phyloP scores from a whole-genome alignment of 2,329 filamentous ascomycete species.

The Epichloe hybrida region DNA sequence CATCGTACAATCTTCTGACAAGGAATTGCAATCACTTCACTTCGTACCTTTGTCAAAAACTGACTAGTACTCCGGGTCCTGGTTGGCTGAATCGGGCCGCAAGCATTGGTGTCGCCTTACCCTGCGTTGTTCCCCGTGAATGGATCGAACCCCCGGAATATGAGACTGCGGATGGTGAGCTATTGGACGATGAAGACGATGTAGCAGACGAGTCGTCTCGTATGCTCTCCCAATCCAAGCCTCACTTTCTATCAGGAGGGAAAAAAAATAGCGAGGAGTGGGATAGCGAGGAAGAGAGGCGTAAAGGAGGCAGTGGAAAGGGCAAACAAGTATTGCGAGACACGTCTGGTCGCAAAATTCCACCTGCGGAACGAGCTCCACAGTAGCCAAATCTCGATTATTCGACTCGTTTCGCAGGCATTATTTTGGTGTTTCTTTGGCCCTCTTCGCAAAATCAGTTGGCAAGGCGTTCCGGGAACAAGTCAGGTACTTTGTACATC shows the following conservation, averaged over 20 bases:
- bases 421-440: not conserved
- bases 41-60: slow-evolving; percentile 55
- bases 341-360: slow-evolving; percentile 35
- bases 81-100: slow-evolving; percentile 72
- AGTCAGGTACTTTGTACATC: slow-evolving; percentile 2
- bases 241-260: slow-evolving; percentile 18
- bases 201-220: slow-evolving; percentile 38
- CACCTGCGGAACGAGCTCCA: slow-evolving; percentile 39
- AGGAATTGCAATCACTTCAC: slow-evolving; percentile 89
- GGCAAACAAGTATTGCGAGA: slow-evolving; percentile 34
- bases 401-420: slow-evolving; percentile 3
- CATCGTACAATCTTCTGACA: slow-evolving; percentile 67
- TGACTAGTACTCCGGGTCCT: slow-evolving; percentile 59
- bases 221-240: slow-evolving; percentile 37
- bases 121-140: slow-evolving; percentile 69
- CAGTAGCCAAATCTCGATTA: slow-evolving; percentile 2
- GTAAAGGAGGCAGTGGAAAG: slow-evolving; percentile 26
- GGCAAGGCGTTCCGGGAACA: slow-evolving; percentile 5
- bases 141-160: slow-evolving; percentile 76
- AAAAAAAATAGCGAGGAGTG: slow-evolving; percentile 20
- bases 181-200: slow-evolving; percentile 43
- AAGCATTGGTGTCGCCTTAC: slow-evolving; percentile 67
- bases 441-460: not conserved
- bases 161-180: slow-evolving; percentile 56
- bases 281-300: slow-evolving; percentile 33